Evolutionary conservation across 345 rosid species (phyloP), one percentile per base, ranked within the genome.

Genomic region (Nephelium lappaceum): DNA sequence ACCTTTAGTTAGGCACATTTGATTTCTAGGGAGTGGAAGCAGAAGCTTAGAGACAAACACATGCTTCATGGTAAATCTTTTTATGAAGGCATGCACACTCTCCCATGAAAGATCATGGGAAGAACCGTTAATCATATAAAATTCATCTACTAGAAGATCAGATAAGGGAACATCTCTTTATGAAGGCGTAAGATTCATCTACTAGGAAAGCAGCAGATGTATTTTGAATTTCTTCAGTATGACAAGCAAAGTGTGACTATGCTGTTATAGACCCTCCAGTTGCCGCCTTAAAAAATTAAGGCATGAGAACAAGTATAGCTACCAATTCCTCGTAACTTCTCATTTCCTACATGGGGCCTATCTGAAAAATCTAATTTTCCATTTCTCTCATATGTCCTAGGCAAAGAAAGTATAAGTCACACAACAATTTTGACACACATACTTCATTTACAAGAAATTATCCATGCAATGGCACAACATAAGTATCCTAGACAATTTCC

Each of bases 361-460:
- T 41, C 67, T 18, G 27, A 45, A 71, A 71, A 71, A 53, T 18
- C 3, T n/a, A 45, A 31, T 27, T 27, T 51, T 53, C 24, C 8
- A 25, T 8, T 49, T 49, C 15, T 15, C 25, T 27, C 18, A 42
- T 23, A 45, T 21, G 7, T 11, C 63, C 16, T 27, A 27, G 5
- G 38, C 63, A 11, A 18, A 27, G 41, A 27, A 8, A 73, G 3
- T 23, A 43, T 42, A 47, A 23, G 25, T 27, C 6, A 8, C 57
- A 41, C 0, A 11, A 7, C 41, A 65, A 21, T 69, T 57, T 69
- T 36, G 38, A 58, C 19, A 41, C 4, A 49, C 24, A 68, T 41
- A 42, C n/a, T 77, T 16, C 41, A 68, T 68, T 55, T 5, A 5
- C 45, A 75, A 67, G 60, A 66, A 41, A 66, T 66, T 11, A 31